phyloP scores from a whole-genome alignment of 176 grass and related monocot genomes.

The Musa acuminata region DNA sequence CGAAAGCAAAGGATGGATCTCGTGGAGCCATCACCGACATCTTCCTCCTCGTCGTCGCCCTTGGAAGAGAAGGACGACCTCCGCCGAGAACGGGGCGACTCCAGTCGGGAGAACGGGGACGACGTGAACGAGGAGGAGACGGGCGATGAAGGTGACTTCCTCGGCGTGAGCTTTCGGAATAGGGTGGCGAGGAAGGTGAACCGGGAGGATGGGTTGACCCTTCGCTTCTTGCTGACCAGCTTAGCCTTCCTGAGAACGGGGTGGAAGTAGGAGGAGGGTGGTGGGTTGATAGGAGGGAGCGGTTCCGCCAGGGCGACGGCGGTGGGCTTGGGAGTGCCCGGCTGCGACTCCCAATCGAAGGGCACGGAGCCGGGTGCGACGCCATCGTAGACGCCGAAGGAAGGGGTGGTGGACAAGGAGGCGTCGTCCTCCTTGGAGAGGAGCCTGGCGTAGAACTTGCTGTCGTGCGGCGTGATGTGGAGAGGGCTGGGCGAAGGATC shows the following conservation, averaged over 20 bases:
- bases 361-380: conserved; percentile 61
- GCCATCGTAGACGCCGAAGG: conserved; percentile 61
- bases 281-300: not conserved
- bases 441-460: conserved; percentile 74
- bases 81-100: not conserved
- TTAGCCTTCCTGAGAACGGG: conserved; percentile 12
- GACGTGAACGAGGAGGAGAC: not conserved
- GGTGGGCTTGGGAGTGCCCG: conserved; percentile 59
- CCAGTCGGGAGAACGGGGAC: not conserved
- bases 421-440: conserved; percentile 54
- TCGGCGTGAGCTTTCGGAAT: not conserved
- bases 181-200: not conserved
- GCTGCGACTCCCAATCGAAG: conserved; percentile 83
- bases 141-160: too few relatives aligned
- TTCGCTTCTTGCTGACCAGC: too few relatives aligned
- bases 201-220: not conserved
- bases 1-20: not conserved
- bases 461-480: conserved; percentile 48
- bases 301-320: not conserved
- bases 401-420: conserved; percentile 40
- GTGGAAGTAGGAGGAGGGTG: conserved; percentile 27
- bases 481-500: conserved; percentile 39
- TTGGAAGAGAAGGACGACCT: not conserved
- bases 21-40: not conserved
- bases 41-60: not conserved